phyloP scores from a whole-genome alignment of 768 basidiomycete genomes.

The Daedalea quercina region DNA sequence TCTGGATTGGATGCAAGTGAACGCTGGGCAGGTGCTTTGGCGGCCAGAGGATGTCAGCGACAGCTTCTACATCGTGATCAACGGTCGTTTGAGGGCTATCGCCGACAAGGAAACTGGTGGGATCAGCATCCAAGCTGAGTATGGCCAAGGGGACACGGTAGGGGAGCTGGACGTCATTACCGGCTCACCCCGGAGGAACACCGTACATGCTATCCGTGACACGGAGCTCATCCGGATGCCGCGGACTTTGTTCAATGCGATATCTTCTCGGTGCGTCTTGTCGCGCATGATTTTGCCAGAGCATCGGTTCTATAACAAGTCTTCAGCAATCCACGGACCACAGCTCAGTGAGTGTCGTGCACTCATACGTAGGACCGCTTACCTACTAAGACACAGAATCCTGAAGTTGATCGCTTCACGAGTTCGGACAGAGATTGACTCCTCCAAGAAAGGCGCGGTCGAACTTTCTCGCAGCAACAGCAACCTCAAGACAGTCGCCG shows the following conservation, averaged over 20 bases:
- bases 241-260: conserved; percentile 94
- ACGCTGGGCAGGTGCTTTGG: conserved; percentile 93
- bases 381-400: conserved; percentile 36
- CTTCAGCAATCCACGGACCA: conserved; percentile 73
- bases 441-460: conserved; percentile 43
- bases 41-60: conserved; percentile 86
- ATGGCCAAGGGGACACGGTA: conserved; percentile 95
- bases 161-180: conserved; percentile 98
- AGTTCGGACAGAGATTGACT: conserved; percentile 77
- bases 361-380: not conserved
- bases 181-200: conserved; percentile 76
- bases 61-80: conserved; percentile 97
- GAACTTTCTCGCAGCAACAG: conserved; percentile 74
- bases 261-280: conserved; percentile 64
- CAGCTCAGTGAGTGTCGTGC: conserved; percentile 57
- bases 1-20: conserved; percentile 97
- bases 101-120: conserved; percentile 71
- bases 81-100: conserved; percentile 90
- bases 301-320: conserved; percentile 1
- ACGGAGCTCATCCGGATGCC: conserved; percentile 97
- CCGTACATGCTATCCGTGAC: conserved; percentile 96
- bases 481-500: conserved; percentile 91
- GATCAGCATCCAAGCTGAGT: conserved; percentile 83
- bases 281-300: not conserved
- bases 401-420: conserved; percentile 89